These are phyloP conservation scores for Fomitopsis palustris DNA, from an alignment of 1,284 basidiomycete species.

Conservation along the genomic window DNA sequence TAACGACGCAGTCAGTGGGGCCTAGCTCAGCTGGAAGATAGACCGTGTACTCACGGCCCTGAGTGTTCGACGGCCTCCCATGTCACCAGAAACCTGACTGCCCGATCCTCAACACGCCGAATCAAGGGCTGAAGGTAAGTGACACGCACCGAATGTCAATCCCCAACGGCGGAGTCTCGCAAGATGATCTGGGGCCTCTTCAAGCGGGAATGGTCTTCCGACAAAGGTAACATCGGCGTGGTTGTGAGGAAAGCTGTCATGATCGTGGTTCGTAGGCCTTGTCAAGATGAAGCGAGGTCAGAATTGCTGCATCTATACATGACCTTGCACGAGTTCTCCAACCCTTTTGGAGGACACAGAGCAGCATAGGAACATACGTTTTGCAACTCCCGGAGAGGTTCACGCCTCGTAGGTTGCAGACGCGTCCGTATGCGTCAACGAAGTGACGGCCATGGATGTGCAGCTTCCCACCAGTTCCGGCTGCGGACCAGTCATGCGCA, in stretches of 20 bases:
- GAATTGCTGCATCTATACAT: neutral
- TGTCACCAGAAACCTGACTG: constrained; percentile 87
- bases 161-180: constrained; percentile 81
- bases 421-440: constrained; percentile 72
- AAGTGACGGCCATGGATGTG: constrained; percentile 68
- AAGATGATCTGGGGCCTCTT: constrained; percentile 82
- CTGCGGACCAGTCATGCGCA: constrained; percentile 71
- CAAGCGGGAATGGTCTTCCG: constrained; percentile 78
- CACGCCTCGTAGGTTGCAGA: constrained; percentile 76
- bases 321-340: neutral
- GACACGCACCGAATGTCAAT: constrained; percentile 70
- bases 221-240: constrained; percentile 72
- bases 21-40: neutral
- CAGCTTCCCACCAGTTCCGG: constrained; percentile 57
- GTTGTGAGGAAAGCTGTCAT: constrained; percentile 60
- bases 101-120: neutral
- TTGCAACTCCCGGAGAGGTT: constrained; percentile 83
- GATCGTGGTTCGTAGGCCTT: constrained; percentile 62
- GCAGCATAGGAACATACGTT: constrained; percentile 51
- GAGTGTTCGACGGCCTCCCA: constrained; percentile 97
- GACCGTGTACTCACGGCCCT: constrained; percentile 63
- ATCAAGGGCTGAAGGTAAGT: neutral
- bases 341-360: neutral
- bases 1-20: constrained; percentile 24
- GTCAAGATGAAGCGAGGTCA: neutral